Base-by-base conservation (phyloP, 805 yeast species). In the Soucietia sequanensis region DNA sequence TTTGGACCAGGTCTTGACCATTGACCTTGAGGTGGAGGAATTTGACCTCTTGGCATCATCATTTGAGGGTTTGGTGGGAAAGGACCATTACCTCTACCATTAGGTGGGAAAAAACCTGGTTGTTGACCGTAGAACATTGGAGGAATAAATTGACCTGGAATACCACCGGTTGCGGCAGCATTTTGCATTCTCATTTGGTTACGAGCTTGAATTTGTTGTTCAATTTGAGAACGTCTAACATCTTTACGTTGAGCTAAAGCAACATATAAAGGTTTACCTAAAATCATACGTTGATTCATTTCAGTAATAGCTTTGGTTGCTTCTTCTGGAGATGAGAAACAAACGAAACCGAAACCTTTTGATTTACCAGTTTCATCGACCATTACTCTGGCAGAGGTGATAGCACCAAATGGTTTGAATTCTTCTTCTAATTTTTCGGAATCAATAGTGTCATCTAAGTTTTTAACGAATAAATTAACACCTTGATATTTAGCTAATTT, bases 161-260 rank as follows among this genome's bases (percentile, higher is more conserved):
- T 71, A 49, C 87, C 90, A 46, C 83, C 84, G 48, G 84, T 79
- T 48, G 95, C 95, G 51, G 87, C 87, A 64, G 90, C 95, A 70
- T 89, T 96, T 76, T 91, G 98, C 78, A 89, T 78, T 78, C 97
- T 87, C 84, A 90, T 80, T 73, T 91, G 97, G 80, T 87, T 88
- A 76, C 96, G 87, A 50, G 96, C 97, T 69, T 86, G 95, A 62
- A 89, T 85, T 73, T 93, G 98, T 75, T 93, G 98, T 67, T 88
- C 91, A 65, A 93, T 77, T 76, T 93, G 98, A 55, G 87, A 79
- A 65, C 95, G 84, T 80, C 99, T 89, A 39, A 88, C 95, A 54
- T 91, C 99, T 75, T 88, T 91, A 70, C 96, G 86, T 80, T 93
- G 99, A 54, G 99, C 99, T 60, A 93, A 81, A 43, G 97, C 96